Evolutionary conservation across 2,329 filamentous ascomycete genomes (phyloP), one percentile per base, ranked within the genome.

Genomic region (Xylariaceae sp.): DNA sequence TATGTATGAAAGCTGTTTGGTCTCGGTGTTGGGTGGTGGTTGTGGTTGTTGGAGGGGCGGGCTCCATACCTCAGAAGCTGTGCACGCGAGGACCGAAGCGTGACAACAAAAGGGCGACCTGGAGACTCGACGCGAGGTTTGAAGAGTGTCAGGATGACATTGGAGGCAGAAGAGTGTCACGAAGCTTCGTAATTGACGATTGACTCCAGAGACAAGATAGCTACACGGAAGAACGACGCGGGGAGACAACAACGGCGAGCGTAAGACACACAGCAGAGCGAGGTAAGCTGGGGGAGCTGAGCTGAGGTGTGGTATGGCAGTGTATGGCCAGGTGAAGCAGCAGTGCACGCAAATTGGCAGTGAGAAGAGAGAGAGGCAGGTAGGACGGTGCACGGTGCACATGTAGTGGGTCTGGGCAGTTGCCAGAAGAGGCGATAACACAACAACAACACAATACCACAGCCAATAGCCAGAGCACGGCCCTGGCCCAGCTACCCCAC

Each of bases 391-490:
- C 22, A 28, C 22, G 22, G 22, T 4, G 4, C 22, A 28, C 22
- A 7, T 28, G 22, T 7, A 28, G 22, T 28, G 22, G 22, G 22
- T 5, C 9, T 22, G 39, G 11, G n/a, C 40, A 43, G 34, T 48
- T 50, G 17, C 49, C 53, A 7, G 48, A 53, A 47, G 16, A 22
- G 54, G 62, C 56, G 60, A 59, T 64, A 63, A 67, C 66, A 68
- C 62, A 67, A 59, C 55, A 63, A 59, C 54, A 60, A 59, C 61
- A 63, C 61, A 61, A 62, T 52, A 64, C 61, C 54, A 50, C 22
- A 28, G 22, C 22, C 22, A 28, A 28, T 28, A 28, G 22, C 43
- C 42, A 14, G 50, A 44, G 56, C 60, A 62, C 57, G 49, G 58
- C 40, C 61, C 57, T 28, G 22, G 22, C 18, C 18, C 14, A 18